Evolutionary conservation across 176 grass and related monocot genomes (phyloP).

Genomic region (Musa acuminata): DNA sequence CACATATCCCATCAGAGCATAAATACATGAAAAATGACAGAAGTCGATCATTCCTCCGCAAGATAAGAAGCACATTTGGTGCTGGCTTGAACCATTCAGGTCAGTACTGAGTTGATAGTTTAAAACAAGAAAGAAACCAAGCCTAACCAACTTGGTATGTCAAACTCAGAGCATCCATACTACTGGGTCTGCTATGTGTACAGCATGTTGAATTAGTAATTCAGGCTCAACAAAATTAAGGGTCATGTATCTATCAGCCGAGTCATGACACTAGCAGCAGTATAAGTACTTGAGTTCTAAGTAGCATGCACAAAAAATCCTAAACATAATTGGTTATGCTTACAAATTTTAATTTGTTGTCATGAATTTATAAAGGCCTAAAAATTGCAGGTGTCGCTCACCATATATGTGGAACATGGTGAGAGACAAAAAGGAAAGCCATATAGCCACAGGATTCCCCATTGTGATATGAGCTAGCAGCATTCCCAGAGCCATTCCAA

Average conservation of each 20-base stretch:
- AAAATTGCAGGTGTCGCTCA: slow-evolving; percentile 22
- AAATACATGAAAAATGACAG: background rate
- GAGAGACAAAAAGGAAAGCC: slow-evolving; percentile 80
- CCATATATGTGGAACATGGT: slow-evolving; percentile 93
- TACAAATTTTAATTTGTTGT: background rate
- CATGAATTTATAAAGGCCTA: background rate
- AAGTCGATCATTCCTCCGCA: background rate
- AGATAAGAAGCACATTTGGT: background rate
- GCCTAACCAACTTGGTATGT: background rate
- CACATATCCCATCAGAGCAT: background rate
- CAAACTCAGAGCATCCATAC: no score
- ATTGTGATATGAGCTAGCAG: slow-evolving; percentile 70
- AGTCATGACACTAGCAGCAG: no score
- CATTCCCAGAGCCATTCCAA: slow-evolving; percentile 87
- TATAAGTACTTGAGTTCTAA: no score
- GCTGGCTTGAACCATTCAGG: background rate
- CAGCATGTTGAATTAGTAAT: no score
- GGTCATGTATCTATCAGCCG: no score
- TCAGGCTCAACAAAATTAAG: no score
- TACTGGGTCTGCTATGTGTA: no score
- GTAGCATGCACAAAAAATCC: background rate
- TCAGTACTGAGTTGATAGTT: background rate
- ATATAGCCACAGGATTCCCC: slow-evolving; percentile 58
- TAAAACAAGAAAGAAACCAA: background rate
- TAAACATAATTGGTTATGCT: background rate